Conservation (phyloP, 495 filamentous ascomycete species). For the Immersiella caudata region DNA sequence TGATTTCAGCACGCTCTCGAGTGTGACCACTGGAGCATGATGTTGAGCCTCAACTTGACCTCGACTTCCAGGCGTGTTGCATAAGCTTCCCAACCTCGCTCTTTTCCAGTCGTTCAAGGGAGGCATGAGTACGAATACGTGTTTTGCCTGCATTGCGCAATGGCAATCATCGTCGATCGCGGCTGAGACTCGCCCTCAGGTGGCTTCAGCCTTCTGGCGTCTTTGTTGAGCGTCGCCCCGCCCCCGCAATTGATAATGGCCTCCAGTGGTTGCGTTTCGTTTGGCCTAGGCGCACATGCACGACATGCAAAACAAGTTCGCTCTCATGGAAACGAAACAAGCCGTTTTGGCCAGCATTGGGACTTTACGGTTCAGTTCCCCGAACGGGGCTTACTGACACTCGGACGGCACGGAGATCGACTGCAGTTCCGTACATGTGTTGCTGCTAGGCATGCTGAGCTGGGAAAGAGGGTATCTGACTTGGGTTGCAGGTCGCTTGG, state of each 20-base stretch:
- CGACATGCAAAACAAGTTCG: conserved; percentile 5
- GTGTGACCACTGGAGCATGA: neutral
- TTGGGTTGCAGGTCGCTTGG: neutral
- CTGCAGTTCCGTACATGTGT: neutral
- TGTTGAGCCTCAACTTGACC: neutral
- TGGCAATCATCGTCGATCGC: neutral
- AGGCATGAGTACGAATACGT: neutral
- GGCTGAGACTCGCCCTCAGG: neutral
- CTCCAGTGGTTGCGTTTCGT: neutral
- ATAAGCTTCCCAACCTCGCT: neutral
- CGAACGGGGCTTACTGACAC: neutral
- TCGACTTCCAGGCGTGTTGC: neutral
- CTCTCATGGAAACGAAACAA: neutral
- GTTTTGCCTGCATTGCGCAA: neutral
- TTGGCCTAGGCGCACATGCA: conserved; percentile 1
- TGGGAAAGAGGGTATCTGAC: neutral
- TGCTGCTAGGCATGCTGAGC: neutral
- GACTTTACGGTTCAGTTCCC: neutral
- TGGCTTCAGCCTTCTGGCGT: neutral
- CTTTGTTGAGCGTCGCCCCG: neutral
- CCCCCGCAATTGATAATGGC: neutral
- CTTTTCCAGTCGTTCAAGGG: neutral
- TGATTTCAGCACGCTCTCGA: neutral
- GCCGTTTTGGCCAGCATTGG: neutral
- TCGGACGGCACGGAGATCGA: neutral